Conservation (phyloP, 148 eudicot species). For the Nepenthes gracilis region DNA sequence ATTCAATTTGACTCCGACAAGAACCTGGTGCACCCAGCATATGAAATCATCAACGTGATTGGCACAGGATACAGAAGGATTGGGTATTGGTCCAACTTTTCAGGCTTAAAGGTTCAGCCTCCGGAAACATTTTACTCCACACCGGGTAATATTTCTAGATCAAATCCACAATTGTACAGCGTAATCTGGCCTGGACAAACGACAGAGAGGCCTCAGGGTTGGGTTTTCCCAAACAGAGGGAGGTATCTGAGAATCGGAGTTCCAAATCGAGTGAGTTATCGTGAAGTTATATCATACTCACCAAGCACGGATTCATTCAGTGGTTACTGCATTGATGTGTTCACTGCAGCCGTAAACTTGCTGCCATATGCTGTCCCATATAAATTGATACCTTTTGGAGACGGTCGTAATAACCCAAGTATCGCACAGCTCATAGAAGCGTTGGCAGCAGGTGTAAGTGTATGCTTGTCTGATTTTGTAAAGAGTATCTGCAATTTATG, state of each 20-base stretch:
- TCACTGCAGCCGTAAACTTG: constrained; percentile 48
- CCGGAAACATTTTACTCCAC: constrained; percentile 37
- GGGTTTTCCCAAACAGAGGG: constrained; percentile 68
- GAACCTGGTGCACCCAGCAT: constrained; percentile 36
- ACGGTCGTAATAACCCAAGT: constrained; percentile 49
- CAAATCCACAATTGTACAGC: constrained; percentile 19
- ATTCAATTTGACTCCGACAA: constrained; percentile 30
- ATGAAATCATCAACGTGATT: constrained; percentile 55
- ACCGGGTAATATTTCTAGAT: constrained; percentile 27
- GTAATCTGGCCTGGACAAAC: constrained; percentile 72
- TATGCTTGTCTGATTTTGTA: constrained; percentile 7
- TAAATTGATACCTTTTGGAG: constrained; percentile 48
- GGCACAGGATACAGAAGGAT: constrained; percentile 41
- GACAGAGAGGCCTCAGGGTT: constrained; percentile 52
- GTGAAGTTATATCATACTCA: constrained; percentile 33
- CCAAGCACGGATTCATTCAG: constrained; percentile 23
- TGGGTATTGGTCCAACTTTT: constrained; percentile 70
- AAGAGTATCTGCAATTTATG: too few relatives aligned
- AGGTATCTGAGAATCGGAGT: constrained; percentile 49
- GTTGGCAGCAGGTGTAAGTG: constrained; percentile 51
- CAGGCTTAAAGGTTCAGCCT: constrained; percentile 43
- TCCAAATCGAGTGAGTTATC: constrained; percentile 49
- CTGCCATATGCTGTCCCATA: constrained; percentile 69
- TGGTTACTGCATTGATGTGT: constrained; percentile 75
- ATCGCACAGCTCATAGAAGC: constrained; percentile 31